Conservation (phyloP, 2,329 filamentous ascomycete species). For the Cladophialophora carrionii region DNA sequence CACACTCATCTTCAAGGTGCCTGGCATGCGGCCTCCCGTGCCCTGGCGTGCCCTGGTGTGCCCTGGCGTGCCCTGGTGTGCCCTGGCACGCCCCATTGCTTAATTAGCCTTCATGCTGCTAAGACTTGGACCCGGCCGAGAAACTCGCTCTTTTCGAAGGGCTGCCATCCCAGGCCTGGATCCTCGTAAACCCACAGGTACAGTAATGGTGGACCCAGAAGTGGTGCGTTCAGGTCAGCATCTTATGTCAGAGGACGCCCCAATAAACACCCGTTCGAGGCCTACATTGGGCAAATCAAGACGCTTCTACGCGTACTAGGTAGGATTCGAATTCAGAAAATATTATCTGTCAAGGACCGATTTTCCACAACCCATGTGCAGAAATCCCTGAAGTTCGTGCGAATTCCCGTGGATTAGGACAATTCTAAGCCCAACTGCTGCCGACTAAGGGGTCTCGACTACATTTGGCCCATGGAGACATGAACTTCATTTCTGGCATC, state of each 20-base stretch:
- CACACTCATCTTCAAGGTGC: constrained; percentile 5
- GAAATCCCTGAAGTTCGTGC: neutral
- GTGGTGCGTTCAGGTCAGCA: constrained; percentile 20
- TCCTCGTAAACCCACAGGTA: constrained; percentile 16
- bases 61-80: constrained; percentile 14
- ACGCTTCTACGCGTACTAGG: neutral
- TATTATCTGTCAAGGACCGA: neutral
- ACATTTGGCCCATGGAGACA: neutral
- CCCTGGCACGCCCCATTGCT: constrained; percentile 5
- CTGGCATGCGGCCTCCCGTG: constrained; percentile 13
- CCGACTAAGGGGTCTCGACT: neutral
- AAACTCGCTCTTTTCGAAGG: neutral
- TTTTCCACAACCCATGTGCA: neutral
- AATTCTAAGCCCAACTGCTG: neutral
- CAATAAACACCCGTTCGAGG: neutral
- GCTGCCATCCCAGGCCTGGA: neutral
- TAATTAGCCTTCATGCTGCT: neutral
- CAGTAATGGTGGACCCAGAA: constrained; percentile 10
- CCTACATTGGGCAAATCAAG: neutral
- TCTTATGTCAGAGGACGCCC: constrained; percentile 27
- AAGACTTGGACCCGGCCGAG: neutral
- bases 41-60: too few species aligned
- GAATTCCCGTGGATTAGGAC: neutral
- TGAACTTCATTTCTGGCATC: neutral
- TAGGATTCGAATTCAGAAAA: neutral